Evolutionary conservation across 2,329 filamentous ascomycete species (phyloP), one percentile per base, ranked within the genome.

Genomic region (Aspergillus felis): DNA sequence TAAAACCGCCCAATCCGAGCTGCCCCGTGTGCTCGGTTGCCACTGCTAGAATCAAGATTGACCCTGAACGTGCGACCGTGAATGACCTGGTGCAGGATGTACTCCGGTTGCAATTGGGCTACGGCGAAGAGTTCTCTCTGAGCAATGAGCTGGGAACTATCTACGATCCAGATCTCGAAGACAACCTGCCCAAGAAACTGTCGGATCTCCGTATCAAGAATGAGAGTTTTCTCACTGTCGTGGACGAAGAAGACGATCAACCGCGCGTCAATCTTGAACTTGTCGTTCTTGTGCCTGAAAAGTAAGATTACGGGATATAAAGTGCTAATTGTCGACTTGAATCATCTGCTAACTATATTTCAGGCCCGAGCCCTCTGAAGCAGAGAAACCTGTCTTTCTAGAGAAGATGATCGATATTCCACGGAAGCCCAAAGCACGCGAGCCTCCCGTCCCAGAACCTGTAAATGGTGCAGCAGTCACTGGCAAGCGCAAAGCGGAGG

Each of bases 91-190:
- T 97, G 0, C 84, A 94, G 51, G 83, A 84, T 48, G 82, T 96
- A 46, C 77, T 97, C 49, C 86, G 85, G 62, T 64, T 78, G 3
- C 81, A 91, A 62, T 78, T 97, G 2, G 87, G 87, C 3, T 97
- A 94, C 68, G 85, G 87, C 4, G 87, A 92, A 57, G 92, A 96
- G 53, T 85, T 97, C 62, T 88, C 87, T 3, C 78, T 97, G 57
- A 89, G 84, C 68, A 91, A 84, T 57, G 87, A 91, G 6, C 79
- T 83, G 9, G 88, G 88, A 52, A 81, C 92, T n/a, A 81, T 97
- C 46, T 97, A 96, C 67, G 94, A 97, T 67, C 84, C 87, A 0
- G 94, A 97, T 56, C 85, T 96, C 67, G 91, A 91, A 4, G 90
- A 95, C 57, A 95, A 97, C 66, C 78, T 97, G 1, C 74, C 80